A percentile compares a stretch with the other conserved stretches of the same genome.
These are phyloP conservation scores for Aspergillus cejpii DNA, from an alignment of 2,329 filamentous ascomycete species.

Conservation along the genomic window DNA sequence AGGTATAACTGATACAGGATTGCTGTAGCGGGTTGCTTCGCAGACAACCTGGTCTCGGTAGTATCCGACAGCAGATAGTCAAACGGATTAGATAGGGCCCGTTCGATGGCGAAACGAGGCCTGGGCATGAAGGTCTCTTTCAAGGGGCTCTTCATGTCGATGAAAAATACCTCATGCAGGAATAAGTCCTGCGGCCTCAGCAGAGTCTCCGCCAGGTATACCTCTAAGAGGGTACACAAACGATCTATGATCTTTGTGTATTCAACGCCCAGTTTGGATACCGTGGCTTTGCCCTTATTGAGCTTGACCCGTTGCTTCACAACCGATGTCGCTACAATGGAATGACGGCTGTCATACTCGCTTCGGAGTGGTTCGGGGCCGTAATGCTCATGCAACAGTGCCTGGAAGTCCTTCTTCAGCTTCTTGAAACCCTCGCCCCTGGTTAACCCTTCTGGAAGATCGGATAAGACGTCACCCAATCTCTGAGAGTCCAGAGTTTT, in stretches of 20 bases:
- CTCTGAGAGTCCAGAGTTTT: constrained; percentile 50
- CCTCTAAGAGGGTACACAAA: constrained; percentile 42
- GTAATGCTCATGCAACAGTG: constrained; percentile 44
- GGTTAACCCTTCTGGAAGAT: constrained; percentile 30
- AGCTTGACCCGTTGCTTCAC: constrained; percentile 54
- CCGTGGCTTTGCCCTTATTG: constrained; percentile 50
- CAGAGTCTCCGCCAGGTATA: constrained; percentile 43
- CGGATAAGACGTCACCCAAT: constrained; percentile 38
- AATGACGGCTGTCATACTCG: constrained; percentile 63
- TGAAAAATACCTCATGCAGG: constrained; percentile 53
- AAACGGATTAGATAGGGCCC: constrained; percentile 52
- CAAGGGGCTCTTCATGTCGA: constrained; percentile 53
- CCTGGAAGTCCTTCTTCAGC: constrained; percentile 44
- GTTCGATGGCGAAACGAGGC: constrained; percentile 54
- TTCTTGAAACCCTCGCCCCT: constrained; percentile 35
- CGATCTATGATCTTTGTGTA: constrained; percentile 50
- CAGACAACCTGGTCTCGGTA: constrained; percentile 36
- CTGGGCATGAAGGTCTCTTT: constrained; percentile 53
- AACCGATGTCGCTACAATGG: constrained; percentile 52
- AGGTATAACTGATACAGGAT: constrained; percentile 58
- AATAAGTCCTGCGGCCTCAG: constrained; percentile 47
- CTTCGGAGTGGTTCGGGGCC: constrained; percentile 56
- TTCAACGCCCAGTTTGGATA: constrained; percentile 49
- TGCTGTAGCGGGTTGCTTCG: constrained; percentile 52
- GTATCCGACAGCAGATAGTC: constrained; percentile 51